phyloP scores from a whole-genome alignment of 352 stramenopile genomes.

The Pythium rishiriense region DNA sequence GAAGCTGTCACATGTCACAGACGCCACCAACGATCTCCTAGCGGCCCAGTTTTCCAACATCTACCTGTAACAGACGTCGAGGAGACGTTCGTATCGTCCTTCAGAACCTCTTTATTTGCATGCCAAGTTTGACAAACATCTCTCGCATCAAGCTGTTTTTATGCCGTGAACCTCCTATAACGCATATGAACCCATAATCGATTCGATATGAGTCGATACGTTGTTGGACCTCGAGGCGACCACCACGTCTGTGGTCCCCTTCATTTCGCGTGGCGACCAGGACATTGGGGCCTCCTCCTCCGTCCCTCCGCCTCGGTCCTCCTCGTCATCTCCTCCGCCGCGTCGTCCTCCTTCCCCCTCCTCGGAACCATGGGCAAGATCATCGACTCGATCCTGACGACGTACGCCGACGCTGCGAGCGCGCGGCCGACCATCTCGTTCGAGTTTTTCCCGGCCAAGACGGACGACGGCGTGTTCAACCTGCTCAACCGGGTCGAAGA shows the following conservation, averaged over 20 bases:
- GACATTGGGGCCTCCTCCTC: background rate
- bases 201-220: no score
- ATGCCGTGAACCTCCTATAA: background rate
- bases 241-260: background rate
- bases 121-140: constrained; percentile 19
- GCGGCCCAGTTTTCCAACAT: constrained; percentile 60
- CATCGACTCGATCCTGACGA: constrained; percentile 70
- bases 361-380: constrained; percentile 67
- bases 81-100: constrained; percentile 13
- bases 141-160: no score
- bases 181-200: background rate
- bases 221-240: no score
- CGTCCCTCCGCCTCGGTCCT: background rate
- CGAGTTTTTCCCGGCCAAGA: constrained; percentile 89
- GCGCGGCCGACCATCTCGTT: constrained; percentile 73
- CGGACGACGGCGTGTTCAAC: constrained; percentile 84
- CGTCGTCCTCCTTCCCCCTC: background rate
- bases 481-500: constrained; percentile 82
- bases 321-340: no score
- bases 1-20: constrained; percentile 30
- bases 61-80: constrained; percentile 34
- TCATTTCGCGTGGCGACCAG: background rate
- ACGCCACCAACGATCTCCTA: constrained; percentile 45
- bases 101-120: constrained; percentile 16
- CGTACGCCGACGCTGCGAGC: constrained; percentile 41